phyloP scores from a whole-genome alignment of 306 rosid species.

The Acmispon strigosus region DNA sequence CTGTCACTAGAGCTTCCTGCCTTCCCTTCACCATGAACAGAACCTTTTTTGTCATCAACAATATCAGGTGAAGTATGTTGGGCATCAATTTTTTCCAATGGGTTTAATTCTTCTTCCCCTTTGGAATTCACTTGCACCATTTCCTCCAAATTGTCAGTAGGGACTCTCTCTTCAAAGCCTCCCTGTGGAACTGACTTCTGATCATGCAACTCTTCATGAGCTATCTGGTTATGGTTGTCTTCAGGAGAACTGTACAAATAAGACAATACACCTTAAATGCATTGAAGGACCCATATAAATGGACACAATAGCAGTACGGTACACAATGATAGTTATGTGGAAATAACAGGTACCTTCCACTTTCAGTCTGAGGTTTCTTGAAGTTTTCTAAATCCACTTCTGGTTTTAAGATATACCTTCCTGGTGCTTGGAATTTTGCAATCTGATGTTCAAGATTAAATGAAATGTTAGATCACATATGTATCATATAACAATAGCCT shows the following conservation, averaged over 20 bases:
- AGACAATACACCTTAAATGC: constrained; percentile 8
- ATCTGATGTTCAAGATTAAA: constrained; percentile 58
- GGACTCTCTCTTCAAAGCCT: constrained; percentile 45
- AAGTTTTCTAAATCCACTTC: constrained; percentile 55
- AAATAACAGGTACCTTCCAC: constrained; percentile 64
- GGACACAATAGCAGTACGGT: not conserved
- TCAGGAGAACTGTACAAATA: constrained; percentile 66
- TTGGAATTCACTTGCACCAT: constrained; percentile 31
- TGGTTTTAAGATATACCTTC: constrained; percentile 64
- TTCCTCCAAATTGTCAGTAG: constrained; percentile 44
- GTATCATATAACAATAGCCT: constrained; percentile 17
- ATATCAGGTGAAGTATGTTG: constrained; percentile 58
- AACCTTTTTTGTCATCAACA: constrained; percentile 51
- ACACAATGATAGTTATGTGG: not conserved
- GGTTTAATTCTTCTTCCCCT: constrained; percentile 49
- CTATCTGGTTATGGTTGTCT: constrained; percentile 46
- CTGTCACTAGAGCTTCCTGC: constrained; percentile 78
- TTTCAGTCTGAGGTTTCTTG: constrained; percentile 60
- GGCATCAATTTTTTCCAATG: constrained; percentile 37
- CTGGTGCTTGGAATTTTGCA: constrained; percentile 74
- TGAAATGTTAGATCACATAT: constrained; percentile 26
- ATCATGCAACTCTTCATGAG: constrained; percentile 48
- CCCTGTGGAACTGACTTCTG: constrained; percentile 45
- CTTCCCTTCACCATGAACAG: constrained; percentile 63
- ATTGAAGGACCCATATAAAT: constrained; percentile 6